Percentiles rank a stretch among this genome's conserved stretches.
Evolutionary conservation across 805 yeast species (phyloP).

Genomic region (Yueomyces sp.): DNA sequence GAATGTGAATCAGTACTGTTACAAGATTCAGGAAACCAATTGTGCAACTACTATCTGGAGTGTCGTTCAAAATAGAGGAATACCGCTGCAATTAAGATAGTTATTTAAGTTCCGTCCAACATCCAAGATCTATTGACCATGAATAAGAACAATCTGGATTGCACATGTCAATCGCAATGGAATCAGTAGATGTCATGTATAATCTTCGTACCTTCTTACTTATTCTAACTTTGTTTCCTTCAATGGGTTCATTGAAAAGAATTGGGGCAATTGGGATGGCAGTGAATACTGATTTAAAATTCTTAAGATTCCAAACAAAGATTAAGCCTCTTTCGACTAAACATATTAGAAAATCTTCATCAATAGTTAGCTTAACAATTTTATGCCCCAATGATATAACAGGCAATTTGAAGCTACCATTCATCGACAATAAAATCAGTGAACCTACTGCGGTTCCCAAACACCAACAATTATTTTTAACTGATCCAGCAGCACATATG

Average conservation of each 20-base stretch:
- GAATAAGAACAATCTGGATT: constrained; percentile 8
- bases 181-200: constrained; percentile 1
- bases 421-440: constrained; percentile 20
- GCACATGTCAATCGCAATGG: constrained; percentile 6
- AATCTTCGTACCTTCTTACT: constrained; percentile 13
- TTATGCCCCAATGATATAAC: constrained; percentile 34
- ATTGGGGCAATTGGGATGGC: constrained; percentile 20
- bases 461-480: constrained; percentile 32
- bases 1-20: too few species aligned
- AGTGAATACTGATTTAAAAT: constrained; percentile 8
- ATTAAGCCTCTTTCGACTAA: constrained; percentile 49
- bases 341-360: constrained; percentile 34
- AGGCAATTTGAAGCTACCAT: constrained; percentile 25
- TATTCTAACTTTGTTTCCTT: constrained; percentile 16
- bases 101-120: constrained; percentile 11
- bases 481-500: constrained; percentile 31
- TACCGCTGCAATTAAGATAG: too few species aligned
- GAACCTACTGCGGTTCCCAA: constrained; percentile 31
- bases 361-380: constrained; percentile 30
- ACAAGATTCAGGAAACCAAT: too few species aligned
- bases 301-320: constrained; percentile 22
- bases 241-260: constrained; percentile 12
- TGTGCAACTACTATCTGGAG: too few species aligned
- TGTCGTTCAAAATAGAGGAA: too few species aligned
- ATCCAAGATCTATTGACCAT: constrained; percentile 17